Base-by-base conservation (phyloP, 2,329 filamentous ascomycete species). In the Chalaropsis ovoidea region DNA sequence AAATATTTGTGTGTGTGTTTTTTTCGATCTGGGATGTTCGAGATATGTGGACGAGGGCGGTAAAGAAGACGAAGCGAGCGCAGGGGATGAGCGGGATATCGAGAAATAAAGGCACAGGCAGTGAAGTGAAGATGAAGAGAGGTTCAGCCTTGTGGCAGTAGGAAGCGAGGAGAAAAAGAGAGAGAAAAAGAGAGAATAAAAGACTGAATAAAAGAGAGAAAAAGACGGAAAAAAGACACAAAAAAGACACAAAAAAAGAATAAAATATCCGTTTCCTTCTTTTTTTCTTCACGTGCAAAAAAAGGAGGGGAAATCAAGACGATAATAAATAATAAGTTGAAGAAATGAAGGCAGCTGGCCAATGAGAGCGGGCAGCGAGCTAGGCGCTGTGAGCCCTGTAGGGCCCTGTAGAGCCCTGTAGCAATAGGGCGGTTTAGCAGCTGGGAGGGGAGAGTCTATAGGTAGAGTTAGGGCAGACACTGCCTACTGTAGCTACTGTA, bases 201-300 rank as follows among this genome's bases (percentile, higher is more conserved):
- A n/a, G 6, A 27, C 24, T 13, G 27, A 39, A 58, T 15, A 24
- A 43, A 42, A 61, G 31, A 31, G 31, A 31, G 31, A 31, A 31
- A 31, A 31, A 31, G 17, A 13, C 22, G 31, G 17, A 58, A 42
- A 13, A 42, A 42, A n/a, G n/a, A n/a, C n/a, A n/a, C n/a, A n/a
- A n/a, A n/a, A n/a, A n/a, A n/a, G n/a, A n/a, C n/a, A n/a, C 8
- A 42, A 31, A 31, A 31, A 31, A 2, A 31, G 31, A 31, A 3
- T 31, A 31, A 35, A 60, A n/a, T 11, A 27, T 13, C 5, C 13
- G 11, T 13, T 31, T 3, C 6, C 6, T 31, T 31, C 6, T 15
- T 56, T 52, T 15, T 54, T 56, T 31, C 27, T 56, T 56, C 52
- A 56, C 52, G 52, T 56, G 52, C 52, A 31, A 56, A 22, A 49